Evolutionary conservation across 495 filamentous ascomycete species (phyloP), one percentile per base, ranked within the genome.

Genomic region (Talaromyces thailandensis): DNA sequence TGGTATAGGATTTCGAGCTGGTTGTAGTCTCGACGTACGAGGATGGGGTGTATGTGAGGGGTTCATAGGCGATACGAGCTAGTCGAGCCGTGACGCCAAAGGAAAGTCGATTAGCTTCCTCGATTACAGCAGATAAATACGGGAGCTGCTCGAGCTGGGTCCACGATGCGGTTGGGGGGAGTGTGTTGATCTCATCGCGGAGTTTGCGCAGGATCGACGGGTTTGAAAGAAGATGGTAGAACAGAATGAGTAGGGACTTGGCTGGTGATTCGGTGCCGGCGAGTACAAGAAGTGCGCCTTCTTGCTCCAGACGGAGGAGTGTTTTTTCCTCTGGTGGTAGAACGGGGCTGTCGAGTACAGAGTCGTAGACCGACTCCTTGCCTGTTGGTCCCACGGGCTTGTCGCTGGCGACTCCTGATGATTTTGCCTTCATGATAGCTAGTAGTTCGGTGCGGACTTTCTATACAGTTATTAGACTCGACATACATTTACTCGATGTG

Each of bases 71-170:
- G 26, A 78, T 68, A 24, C 75, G 70, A 18, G 62, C 48, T 7
- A 64, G 35, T 48, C 68, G 64, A 4, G 60, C 58, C 9, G 71
- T 67, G 23, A 70, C 70, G 16, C 76, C 79, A 31, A 74, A 77
- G 0, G 73, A 74, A 16, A 81, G 69, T 12, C 79, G 71, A 23
- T 78, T 64, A 1, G 70, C 71, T 63, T 81, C 79, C 53, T 76
- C 67, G 11, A 81, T 67, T 8, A 77, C 68, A 0, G 71, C 79
- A 43, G 67, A 70, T n/a, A 80, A 64, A 63, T 81, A 84, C 1
- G 81, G 78, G 0, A 80, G 75, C 60, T 78, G 65, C 59, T 79
- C 78, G 0, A 79, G 72, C 23, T 71, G 61, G 62, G 51, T 62
- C 75, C 70, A 74, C 0, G 62, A 32, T 9, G 59, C 45, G 9